Evolutionary conservation across 177 flowering plant species (phyloP).

Genomic region (Vitis hybrid): DNA sequence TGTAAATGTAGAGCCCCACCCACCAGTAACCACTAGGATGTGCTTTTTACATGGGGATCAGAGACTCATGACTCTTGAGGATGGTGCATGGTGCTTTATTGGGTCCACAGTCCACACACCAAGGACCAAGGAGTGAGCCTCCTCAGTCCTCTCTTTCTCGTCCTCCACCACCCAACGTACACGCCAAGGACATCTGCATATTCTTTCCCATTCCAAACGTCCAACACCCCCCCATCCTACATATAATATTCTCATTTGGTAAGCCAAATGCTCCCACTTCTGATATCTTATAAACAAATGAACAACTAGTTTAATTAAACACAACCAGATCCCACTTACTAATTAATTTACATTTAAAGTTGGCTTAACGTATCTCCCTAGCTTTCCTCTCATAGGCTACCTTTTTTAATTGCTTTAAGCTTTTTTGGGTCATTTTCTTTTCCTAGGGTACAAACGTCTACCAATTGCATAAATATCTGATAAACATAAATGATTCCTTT

Average conservation of each 20-base stretch:
- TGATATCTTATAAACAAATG: background rate
- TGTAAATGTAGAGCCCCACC: no score
- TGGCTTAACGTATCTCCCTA: conserved; percentile 11
- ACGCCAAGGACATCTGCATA: conserved; percentile 37
- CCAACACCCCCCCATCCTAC: background rate
- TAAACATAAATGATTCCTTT: no score
- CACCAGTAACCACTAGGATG: no score
- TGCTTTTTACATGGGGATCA: no score
- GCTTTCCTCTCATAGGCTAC: conserved; percentile 10
- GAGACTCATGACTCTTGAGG: no score
- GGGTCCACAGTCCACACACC: no score
- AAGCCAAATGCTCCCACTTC: conserved; percentile 10
- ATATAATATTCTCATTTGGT: background rate
- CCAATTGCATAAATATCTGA: background rate
- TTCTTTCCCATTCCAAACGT: conserved; percentile 13
- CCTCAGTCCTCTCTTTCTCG: conserved; percentile 11
- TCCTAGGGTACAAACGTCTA: background rate
- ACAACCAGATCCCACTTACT: conserved; percentile 32
- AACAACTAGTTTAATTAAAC: background rate
- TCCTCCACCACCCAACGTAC: conserved; percentile 38
- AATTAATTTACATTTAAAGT: conserved; percentile 1
- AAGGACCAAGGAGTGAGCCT: conserved; percentile 6
- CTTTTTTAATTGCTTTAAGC: background rate
- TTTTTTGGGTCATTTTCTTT: background rate
- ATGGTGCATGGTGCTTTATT: no score